Conservation (phyloP, 805 yeast species). For the Hanseniaspora singularis region DNA sequence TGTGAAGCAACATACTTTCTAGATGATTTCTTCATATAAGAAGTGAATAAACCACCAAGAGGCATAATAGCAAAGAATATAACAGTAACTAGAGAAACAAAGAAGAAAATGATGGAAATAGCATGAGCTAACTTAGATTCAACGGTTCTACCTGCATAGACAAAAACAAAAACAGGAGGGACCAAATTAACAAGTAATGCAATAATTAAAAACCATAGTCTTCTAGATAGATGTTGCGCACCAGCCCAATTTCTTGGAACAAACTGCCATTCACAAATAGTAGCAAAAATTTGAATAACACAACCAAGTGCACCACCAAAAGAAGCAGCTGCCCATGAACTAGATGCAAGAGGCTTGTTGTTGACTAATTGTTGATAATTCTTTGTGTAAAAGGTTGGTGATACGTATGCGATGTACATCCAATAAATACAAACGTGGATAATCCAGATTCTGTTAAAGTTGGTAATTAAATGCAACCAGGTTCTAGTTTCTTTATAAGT, state of each 20-base stretch:
- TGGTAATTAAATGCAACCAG: conserved; percentile 90
- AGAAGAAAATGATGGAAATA: conserved; percentile 77
- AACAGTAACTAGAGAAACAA: conserved; percentile 73
- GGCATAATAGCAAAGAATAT: conserved; percentile 91
- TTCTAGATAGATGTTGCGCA: conserved; percentile 88
- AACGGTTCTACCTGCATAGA: conserved; percentile 57
- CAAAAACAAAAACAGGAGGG: conserved; percentile 76
- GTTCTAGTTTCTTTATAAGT: conserved; percentile 93
- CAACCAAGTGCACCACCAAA: conserved; percentile 85
- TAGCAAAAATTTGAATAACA: conserved; percentile 71
- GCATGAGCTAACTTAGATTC: conserved; percentile 61
- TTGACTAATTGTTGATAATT: conserved; percentile 72
- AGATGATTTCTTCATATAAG: conserved; percentile 74
- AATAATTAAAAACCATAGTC: conserved; percentile 60
- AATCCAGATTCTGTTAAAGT: conserved; percentile 97
- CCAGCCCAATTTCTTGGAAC: conserved; percentile 99
- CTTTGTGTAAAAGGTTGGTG: conserved; percentile 82
- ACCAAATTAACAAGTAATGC: conserved; percentile 65
- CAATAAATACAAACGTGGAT: conserved; percentile 81
- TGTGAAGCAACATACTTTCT: conserved; percentile 88
- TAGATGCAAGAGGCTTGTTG: conserved; percentile 80
- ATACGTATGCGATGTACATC: conserved; percentile 89
- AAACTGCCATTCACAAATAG: conserved; percentile 84
- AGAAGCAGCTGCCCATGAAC: conserved; percentile 86
- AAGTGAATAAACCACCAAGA: conserved; percentile 87